Evolutionary conservation across 1,284 basidiomycete species (phyloP), one percentile per base, ranked within the genome.

Genomic region (Irpex lacteus): DNA sequence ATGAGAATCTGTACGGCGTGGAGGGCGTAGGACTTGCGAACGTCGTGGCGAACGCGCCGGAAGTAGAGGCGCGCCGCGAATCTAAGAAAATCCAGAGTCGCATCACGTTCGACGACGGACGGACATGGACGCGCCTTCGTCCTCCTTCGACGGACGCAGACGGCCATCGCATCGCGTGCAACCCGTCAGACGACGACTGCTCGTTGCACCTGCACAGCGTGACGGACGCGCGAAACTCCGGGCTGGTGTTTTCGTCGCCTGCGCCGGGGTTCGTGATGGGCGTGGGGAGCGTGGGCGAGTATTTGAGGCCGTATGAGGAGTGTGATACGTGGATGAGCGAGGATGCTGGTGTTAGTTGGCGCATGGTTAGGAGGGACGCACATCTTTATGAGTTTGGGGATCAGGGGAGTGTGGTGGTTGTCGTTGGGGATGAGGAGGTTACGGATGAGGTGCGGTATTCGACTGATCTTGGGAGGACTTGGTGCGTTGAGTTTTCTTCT

Each of bases 341-440:
- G 0, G 95, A 99, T 71, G 96, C 91, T 0, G 97, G 97, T 2
- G 70, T 95, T 5, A 87, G 85, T 0, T 99, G 97, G 97, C 80
- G 72, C 37, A 94, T 94, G 89, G 83, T 92, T 7, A 81, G 82
- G 50, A 81, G 80, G 63, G 89, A 91, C 19, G 93, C 97, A 0
- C 90, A 95, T 76, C 95, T 95, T 77, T 98, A 98, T 74, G 96
- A 98, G 76, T 97, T 98, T 75, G 97, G 97, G 15, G 97, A 98
- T 73, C 85, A 82, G 74, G 91, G 97, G 0, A 91, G 90, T 68
- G 83, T 98, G 38, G 78, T 98, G 38, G 88, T 98, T 19, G 82
- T 91, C 13, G 87, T 95, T 6, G 90, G 96, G 69, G 96, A 99
- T 71, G 96, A 98, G 70, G 89, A 92, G 50, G 74, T 78, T n/a